Conservation (phyloP, 345 rosid species). For the Mallotus nudiflorus region DNA sequence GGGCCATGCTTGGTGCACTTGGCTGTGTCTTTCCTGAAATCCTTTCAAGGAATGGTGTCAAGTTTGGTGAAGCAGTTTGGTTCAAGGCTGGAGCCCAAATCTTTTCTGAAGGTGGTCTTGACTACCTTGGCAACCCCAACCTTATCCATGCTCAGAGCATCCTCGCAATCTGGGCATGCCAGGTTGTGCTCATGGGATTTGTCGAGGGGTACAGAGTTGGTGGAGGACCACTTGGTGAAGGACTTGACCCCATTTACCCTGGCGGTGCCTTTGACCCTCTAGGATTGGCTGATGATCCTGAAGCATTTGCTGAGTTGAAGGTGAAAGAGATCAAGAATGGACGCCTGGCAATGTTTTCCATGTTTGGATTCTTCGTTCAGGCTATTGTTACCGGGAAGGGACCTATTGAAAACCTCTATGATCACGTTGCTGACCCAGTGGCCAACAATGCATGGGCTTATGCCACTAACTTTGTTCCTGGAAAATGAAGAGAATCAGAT, state of each 20-base stretch:
- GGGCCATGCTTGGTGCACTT: constrained; percentile 97
- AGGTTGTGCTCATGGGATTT: constrained; percentile 94
- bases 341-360: constrained; percentile 87
- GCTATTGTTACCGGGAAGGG: constrained; percentile 97
- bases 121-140: constrained; percentile 96
- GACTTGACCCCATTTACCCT: constrained; percentile 91
- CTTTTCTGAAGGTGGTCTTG: constrained; percentile 93
- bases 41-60: constrained; percentile 78
- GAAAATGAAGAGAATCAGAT: constrained; percentile 51
- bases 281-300: constrained; percentile 91
- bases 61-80: constrained; percentile 94
- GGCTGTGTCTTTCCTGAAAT: constrained; percentile 93
- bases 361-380: constrained; percentile 96
- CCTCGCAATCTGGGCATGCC: constrained; percentile 89
- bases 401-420: constrained; percentile 83
- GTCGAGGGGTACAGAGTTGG: constrained; percentile 95
- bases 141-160: constrained; percentile 96
- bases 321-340: constrained; percentile 97
- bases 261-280: constrained; percentile 97
- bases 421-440: constrained; percentile 87
- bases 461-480: constrained; percentile 98
- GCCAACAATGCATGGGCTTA: constrained; percentile 96
- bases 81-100: constrained; percentile 95
- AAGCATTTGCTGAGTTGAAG: constrained; percentile 91
- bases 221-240: constrained; percentile 96